Conservation (phyloP, 1,284 basidiomycete species). For the Papiliotrema laurentii region DNA sequence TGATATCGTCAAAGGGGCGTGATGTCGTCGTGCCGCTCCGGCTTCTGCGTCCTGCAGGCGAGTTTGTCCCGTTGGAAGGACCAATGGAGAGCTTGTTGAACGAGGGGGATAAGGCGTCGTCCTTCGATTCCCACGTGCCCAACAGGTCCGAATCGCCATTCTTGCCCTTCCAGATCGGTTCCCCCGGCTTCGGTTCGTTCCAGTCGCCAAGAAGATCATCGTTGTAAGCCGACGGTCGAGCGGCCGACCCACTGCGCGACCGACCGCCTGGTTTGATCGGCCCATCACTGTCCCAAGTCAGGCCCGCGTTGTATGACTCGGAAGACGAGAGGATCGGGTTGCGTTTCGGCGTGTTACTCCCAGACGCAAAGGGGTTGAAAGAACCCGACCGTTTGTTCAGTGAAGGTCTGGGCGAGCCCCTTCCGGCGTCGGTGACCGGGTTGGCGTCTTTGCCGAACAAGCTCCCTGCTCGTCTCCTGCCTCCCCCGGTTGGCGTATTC, state of each 20-base stretch:
- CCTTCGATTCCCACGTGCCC: slow-evolving; percentile 32
- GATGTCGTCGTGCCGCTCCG: slow-evolving; percentile 6
- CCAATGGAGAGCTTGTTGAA: slow-evolving; percentile 14
- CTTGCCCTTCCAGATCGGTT: slow-evolving; percentile 1
- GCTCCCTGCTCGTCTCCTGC: slow-evolving; percentile 20
- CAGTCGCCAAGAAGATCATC: slow-evolving; percentile 19
- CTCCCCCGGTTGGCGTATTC: slow-evolving; percentile 10
- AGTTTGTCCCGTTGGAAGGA: background rate
- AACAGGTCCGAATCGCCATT: slow-evolving; percentile 28
- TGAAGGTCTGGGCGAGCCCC: slow-evolving; percentile 1
- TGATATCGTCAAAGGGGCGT: slow-evolving; percentile 18
- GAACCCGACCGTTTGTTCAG: slow-evolving; percentile 12
- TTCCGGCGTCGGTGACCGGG: slow-evolving; percentile 3
- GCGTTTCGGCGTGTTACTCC: slow-evolving; percentile 14
- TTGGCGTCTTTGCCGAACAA: slow-evolving; percentile 7
- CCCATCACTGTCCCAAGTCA: slow-evolving; percentile 30
- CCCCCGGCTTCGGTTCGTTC: slow-evolving; percentile 1
- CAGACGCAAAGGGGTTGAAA: slow-evolving; percentile 32
- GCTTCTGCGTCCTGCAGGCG: slow-evolving; percentile 4
- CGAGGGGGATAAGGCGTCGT: slow-evolving; percentile 28
- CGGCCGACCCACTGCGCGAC: slow-evolving; percentile 21
- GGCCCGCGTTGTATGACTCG: slow-evolving; percentile 39
- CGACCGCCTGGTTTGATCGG: slow-evolving; percentile 16
- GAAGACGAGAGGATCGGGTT: slow-evolving; percentile 17
- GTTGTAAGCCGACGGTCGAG: background rate